Evolutionary conservation across 495 filamentous ascomycete genomes (phyloP).

Genomic region (Penicillium verhagenii): DNA sequence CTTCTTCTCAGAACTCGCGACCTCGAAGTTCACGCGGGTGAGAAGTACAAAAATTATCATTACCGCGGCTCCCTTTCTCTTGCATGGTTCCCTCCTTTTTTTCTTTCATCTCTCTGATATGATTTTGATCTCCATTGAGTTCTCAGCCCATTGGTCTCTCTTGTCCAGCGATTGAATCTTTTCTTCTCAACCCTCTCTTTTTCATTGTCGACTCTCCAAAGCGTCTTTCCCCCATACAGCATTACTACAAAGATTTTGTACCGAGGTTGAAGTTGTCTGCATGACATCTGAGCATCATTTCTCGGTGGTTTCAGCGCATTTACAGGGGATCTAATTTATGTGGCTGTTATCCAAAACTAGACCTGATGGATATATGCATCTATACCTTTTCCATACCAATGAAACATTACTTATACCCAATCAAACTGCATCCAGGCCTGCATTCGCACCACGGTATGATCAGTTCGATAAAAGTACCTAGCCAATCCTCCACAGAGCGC

Average conservation of each 20-base stretch:
- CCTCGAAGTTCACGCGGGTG: conserved; percentile 36
- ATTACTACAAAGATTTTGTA: conserved; percentile 10
- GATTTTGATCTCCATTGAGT: conserved; percentile 21
- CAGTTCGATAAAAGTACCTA: too few species aligned
- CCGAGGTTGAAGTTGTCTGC: background rate
- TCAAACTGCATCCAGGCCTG: too few species aligned
- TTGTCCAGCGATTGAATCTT: conserved; percentile 24
- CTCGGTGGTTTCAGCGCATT: background rate
- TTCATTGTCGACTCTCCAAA: conserved; percentile 1
- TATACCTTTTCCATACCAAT: conserved; percentile 9
- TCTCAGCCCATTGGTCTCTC: conserved; percentile 2
- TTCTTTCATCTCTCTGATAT: conserved; percentile 6
- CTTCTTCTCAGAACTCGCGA: conserved; percentile 40
- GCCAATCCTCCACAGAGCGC: too few species aligned
- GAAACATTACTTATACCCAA: background rate
- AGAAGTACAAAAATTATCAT: background rate
- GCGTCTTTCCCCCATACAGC: conserved; percentile 16
- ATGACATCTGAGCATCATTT: background rate
- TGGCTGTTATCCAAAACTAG: conserved; percentile 5
- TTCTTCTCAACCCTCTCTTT: background rate
- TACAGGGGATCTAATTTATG: conserved; percentile 7
- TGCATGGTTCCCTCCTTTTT: conserved; percentile 3
- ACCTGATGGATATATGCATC: conserved; percentile 9
- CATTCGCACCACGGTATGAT: too few species aligned
- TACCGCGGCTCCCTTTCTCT: background rate